These are phyloP conservation scores for Syzygium grande DNA, from an alignment of 345 rosid species.

Conservation along the genomic window DNA sequence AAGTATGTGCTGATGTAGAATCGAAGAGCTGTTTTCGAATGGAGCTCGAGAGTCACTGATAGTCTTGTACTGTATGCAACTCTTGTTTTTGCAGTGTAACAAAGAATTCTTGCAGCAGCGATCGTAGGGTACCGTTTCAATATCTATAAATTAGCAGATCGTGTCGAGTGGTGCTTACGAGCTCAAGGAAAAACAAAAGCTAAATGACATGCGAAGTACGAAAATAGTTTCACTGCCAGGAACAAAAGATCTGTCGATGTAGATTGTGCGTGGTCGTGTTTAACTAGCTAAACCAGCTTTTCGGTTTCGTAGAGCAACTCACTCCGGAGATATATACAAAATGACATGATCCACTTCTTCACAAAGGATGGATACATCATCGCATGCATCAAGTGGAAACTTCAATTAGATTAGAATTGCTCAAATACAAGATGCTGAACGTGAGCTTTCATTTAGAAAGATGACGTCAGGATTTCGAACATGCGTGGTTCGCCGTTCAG, in stretches of 20 bases:
- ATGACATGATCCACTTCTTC: neutral
- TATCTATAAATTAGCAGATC: neutral
- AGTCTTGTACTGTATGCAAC: neutral
- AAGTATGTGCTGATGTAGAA: neutral
- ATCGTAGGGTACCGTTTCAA: neutral
- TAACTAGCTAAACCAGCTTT: neutral
- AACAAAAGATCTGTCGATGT: neutral
- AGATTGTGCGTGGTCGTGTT: neutral
- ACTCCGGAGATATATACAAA: neutral
- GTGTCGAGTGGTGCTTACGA: neutral
- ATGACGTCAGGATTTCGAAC: constrained; percentile 48
- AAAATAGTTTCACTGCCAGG: neutral
- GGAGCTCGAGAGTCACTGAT: neutral
- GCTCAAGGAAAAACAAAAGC: neutral
- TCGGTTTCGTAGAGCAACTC: neutral
- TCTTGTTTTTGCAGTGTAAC: neutral
- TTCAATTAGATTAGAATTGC: neutral
- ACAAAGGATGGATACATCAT: neutral
- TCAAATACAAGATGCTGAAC: neutral
- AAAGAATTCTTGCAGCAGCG: neutral
- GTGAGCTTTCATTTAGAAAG: constrained; percentile 18
- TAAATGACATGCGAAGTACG: neutral
- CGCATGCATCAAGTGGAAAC: neutral
- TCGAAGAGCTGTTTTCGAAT: neutral
- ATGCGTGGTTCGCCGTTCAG: constrained; percentile 16